Conservation (phyloP, 2,329 filamentous ascomycete species). For the Davidsoniella eucalypti region DNA sequence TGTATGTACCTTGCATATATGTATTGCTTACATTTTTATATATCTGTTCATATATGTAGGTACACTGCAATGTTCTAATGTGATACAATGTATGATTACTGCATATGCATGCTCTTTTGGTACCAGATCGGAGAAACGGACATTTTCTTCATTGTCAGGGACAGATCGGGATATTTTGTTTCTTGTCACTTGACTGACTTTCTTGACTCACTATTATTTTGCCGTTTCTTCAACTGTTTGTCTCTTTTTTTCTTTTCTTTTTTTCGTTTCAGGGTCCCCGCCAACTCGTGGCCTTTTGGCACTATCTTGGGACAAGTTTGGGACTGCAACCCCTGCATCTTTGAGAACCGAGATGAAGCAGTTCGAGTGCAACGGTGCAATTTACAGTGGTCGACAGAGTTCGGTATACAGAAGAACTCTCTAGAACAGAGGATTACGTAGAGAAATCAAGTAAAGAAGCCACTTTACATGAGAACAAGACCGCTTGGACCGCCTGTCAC, state of each 20-base stretch:
- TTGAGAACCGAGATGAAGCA: background rate
- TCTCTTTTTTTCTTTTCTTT: background rate
- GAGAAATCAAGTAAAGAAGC: too few relatives aligned
- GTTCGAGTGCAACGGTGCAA: too few relatives aligned
- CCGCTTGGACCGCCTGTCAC: too few relatives aligned
- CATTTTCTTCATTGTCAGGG: background rate
- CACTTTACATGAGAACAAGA: too few relatives aligned
- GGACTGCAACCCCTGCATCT: background rate
- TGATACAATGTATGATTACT: too few relatives aligned
- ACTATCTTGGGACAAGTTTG: background rate
- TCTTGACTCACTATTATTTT: background rate
- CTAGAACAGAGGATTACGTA: too few relatives aligned
- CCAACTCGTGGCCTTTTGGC: background rate
- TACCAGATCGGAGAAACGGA: background rate
- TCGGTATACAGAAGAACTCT: background rate
- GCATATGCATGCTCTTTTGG: background rate
- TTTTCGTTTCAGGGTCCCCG: background rate
- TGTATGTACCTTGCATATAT: too few relatives aligned
- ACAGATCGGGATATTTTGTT: background rate
- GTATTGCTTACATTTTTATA: too few relatives aligned
- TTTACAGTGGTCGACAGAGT: background rate
- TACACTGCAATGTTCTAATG: too few relatives aligned
- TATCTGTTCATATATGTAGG: too few relatives aligned
- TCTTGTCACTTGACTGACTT: background rate
- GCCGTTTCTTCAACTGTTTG: background rate